Conservation (phyloP, 768 basidiomycete species). For the Hortiboletus campestris region DNA sequence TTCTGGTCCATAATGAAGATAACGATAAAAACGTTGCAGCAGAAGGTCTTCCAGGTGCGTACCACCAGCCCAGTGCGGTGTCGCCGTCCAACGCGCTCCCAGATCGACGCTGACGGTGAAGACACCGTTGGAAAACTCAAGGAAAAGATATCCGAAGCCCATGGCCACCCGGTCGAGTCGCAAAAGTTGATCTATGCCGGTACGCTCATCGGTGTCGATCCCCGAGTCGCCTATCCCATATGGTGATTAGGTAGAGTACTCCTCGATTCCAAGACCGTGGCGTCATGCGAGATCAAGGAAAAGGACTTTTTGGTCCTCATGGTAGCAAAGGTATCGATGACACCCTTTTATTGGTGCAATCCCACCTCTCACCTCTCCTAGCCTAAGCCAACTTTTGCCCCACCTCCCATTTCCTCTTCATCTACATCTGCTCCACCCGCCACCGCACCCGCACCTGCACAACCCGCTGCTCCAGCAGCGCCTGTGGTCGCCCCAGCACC, state of each 20-base stretch:
- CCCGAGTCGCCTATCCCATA: not conserved
- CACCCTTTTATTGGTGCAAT: not conserved
- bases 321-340: conserved; percentile 80
- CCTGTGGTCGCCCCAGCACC: conserved; percentile 33
- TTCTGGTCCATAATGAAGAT: conserved; percentile 68
- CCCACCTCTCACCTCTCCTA: conserved; percentile 22
- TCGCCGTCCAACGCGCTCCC: not conserved
- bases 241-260: conserved; percentile 78
- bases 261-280: conserved; percentile 82
- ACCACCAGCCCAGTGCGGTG: not conserved
- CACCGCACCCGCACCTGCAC: conserved; percentile 18
- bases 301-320: conserved; percentile 99
- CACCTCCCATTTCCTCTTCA: conserved; percentile 20
- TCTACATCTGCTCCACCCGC: conserved; percentile 20
- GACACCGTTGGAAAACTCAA: conserved; percentile 82
- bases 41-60: conserved; percentile 81
- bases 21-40: conserved; percentile 92
- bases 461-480: conserved; percentile 27
- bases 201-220: conserved; percentile 33
- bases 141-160: conserved; percentile 72
- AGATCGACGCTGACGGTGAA: conserved; percentile 75
- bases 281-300: conserved; percentile 90
- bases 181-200: conserved; percentile 98
- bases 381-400: conserved; percentile 52
- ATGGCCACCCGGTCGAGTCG: conserved; percentile 67